Base-by-base conservation (phyloP, 2,329 filamentous ascomycete species). In the Pseudogymnoascus sp. region DNA sequence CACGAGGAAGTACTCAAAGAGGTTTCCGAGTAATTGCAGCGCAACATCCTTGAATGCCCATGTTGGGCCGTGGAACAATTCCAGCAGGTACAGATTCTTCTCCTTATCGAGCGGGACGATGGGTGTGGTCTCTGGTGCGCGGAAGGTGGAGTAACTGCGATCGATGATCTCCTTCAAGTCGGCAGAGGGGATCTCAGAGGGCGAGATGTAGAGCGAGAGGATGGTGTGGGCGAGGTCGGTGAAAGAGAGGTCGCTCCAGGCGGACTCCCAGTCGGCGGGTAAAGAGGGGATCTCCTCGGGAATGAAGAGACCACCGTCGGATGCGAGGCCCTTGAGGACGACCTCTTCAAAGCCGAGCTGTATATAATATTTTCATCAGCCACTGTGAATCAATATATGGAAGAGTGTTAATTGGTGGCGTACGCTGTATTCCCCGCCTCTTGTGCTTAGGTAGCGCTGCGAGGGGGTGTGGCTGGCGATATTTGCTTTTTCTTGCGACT, bases 31-130 rank as follows among this genome's bases (percentile, higher is more conserved):
- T 71, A 97, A 94, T 69, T 97, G 93, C 64, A 97, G 79, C 13
- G 92, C 92, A 59, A 92, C 89, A 75, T 97, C 93, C 77, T 97
- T 96, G 80, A 97, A 97, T 1, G 93, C 89, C 73, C 92, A 97
- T 0, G 88, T 97, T 4, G 92, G 94, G 1, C 94, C 94, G 73
- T 97, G 93, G 81, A 97, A 99, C 44, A 99, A 83, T 75, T 99
- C 94, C 35, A 99, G 84, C 61, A 97, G 79, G 72, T 96, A 86
- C 41, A 97, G 79, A 72, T 93, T 88, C 67, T 84, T 80, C 64
- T 80, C 74, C 69, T 84, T 79, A 71, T 93, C 83, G 60, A 97
- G 80, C n/a, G 88, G 84, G 44, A 90, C 82, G 26, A 94, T 76
- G 0, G 94, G 94, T 0, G 90, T 92, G 41, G 90, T 85, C 61